Base-by-base conservation (phyloP, 2,329 filamentous ascomycete genomes). In the Pseudogymnoascus sp. region DNA sequence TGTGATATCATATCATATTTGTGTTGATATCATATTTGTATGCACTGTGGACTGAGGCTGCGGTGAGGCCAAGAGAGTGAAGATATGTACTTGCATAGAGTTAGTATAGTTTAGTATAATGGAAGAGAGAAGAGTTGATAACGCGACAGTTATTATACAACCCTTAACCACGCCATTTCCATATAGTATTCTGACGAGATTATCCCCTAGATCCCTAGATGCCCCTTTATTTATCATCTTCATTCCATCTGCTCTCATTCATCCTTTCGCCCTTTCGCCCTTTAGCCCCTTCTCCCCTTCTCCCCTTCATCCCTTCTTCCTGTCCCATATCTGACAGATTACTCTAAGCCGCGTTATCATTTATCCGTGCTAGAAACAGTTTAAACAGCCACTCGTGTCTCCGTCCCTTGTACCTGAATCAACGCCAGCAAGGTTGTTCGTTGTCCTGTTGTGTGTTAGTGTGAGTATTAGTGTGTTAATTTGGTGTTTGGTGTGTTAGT, bases 391-490 rank as follows among this genome's bases (percentile, higher is more conserved):
- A 47, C 42, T n/a, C 5, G 47, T 56, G 11, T 21, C 47, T 4
- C 11, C 25, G 25, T 56, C 18, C n/a, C n/a, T 56, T 56, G 50
- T 31, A 56, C 28, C 50, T 53, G 44, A 3, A 53, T 16, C 14
- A 28, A 56, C n/a, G 50, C 50, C 50, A 56, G n/a, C 50, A 56
- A 56, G 50, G 50, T 33, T 56, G 50, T 56, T 56, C n/a, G 42
- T 12, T 47, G 42, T 47, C 21, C 21, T 7, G 42, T 6, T 47
- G 6, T 47, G 21, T 47, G 21, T 8, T 47, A 47, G 42, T 10
- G 28, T 10, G 42, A 5, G 23, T 25, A 14, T n/a, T 42, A 6
- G 38, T 18, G 16, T 42, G n/a, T 18, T 44, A 23, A 18, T 25
- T 4, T 44, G 40, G 18, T 10, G 42, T 25, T 25, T 47, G 21